These are phyloP conservation scores for Haberlea rhodopensis DNA, from an alignment of 257 asterid genomes.

Conservation along the genomic window DNA sequence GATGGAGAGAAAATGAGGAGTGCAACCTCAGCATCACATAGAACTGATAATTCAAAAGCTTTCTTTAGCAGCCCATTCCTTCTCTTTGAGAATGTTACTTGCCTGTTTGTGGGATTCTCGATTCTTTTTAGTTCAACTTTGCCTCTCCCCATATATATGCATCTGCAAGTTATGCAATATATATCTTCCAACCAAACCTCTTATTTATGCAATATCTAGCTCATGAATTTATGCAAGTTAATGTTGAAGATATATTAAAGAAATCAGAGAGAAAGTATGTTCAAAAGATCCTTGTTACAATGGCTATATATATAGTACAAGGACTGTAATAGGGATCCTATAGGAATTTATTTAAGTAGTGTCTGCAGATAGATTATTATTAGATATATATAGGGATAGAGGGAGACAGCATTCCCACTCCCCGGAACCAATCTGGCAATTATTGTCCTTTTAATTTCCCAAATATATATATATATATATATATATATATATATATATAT, in stretches of 20 bases:
- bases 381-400: neutral
- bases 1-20: constrained; percentile 48
- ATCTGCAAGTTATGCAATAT: no score
- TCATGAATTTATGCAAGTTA: neutral
- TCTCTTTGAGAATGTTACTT: constrained; percentile 53
- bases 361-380: no score
- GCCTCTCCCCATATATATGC: constrained; percentile 48
- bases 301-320: constrained; percentile 19
- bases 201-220: neutral
- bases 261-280: constrained; percentile 25
- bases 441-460: no score
- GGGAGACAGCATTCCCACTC: no score
- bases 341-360: no score
- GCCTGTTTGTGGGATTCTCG: constrained; percentile 48
- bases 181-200: neutral
- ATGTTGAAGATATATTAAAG: constrained; percentile 12
- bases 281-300: constrained; percentile 3
- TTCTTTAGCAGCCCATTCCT: constrained; percentile 50
- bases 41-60: constrained; percentile 44
- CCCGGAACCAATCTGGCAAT: no score
- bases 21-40: constrained; percentile 51
- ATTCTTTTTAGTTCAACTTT: constrained; percentile 57
- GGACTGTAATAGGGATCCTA: neutral
- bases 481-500: no score
- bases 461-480: no score